Evolutionary conservation across 1,284 basidiomycete species (phyloP), one percentile per base, ranked within the genome.

Genomic region (Farysia itapuensis): DNA sequence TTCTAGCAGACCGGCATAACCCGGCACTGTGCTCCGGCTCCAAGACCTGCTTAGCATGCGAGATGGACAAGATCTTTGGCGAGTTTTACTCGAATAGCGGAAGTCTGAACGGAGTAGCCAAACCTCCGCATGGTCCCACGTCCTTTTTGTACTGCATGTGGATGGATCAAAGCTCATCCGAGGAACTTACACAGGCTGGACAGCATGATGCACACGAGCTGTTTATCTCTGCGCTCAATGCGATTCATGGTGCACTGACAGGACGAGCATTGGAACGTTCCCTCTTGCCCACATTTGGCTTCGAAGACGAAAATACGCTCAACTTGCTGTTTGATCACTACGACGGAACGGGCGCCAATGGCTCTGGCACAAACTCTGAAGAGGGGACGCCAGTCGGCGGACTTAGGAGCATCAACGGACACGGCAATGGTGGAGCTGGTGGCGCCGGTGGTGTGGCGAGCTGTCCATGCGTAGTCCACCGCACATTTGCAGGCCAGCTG

Each of bases 131-230:
- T 66, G 91, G 88, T 0, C 93, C 94, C 0, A 85, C 86, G 2
- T 85, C 85, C 3, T 88, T 97, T 77, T 82, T 96, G 11, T 83
- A 86, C 30, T 86, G 87, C 26, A 88, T 89, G 39, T 97, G 93
- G 92, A 85, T 86, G 61, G 85, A 86, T 20, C 54, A 63, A 26
- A 60, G 37, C 25, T 86, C 86, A 3, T 77, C 85, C 0, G 8
- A 9, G 30, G 90, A 94, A 64, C 80, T 96, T 4, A 85, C 90
- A 7, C 90, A 90, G 2, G 89, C 96, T 65, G 85, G 89, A 0
- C 94, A 98, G 77, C 94, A 96, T 71, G 93, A 93, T 61, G 89
- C 90, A 0, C 90, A 94, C 78, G 90, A 93, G 78, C 74, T 75
- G 37, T 74, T 78, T 39, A 77, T 77, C 33, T 67, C 64, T 11